Evolutionary conservation across 2,329 filamentous ascomycete species (phyloP), one percentile per base, ranked within the genome.

Genomic region (Alternaria brassicae): DNA sequence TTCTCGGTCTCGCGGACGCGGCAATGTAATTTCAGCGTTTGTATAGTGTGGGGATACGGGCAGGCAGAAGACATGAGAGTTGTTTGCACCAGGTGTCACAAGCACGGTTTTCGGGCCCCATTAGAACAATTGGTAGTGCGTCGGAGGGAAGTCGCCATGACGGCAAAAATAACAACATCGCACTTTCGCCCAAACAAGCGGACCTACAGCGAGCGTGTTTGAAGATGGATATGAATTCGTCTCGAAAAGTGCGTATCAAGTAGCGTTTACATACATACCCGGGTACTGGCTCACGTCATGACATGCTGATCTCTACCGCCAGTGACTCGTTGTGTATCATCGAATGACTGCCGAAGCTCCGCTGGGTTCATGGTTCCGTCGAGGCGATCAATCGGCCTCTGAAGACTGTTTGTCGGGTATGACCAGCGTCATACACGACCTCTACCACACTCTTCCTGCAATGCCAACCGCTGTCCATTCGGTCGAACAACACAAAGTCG

Each of bases 371-470:
- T 30, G 25, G 27, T 2, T 45, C 34, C 34, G 51, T 42, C 32
- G 45, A 40, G 7, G 65, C 55, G 4, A 63, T 70, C 48, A 74
- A 34, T 23, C 59, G 67, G 5, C 76, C 75, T 13, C 53, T 56
- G 27, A 68, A 67, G 7, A 78, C 65, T 3, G 75, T 77, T 62
- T 72, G 69, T 54, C 75, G 65, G 34, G 44, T 58, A 23, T 67
- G 34, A n/a, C 75, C 71, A 32, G 77, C 73, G 63, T 83, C 81
- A 55, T 82, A 83, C 6, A 83, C 77, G n/a, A 78, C 75, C 60
- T 83, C 80, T 32, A 68, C 69, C 19, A 83, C 73, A 51, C 69
- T 79, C 65, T 72, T 78, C 56, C 79, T 73, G 44, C 73, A 78
- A 42, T 77, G 71, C 81, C 81, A 82, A 7, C 72, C 74, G 12